Percentiles rank a stretch among this genome's conserved stretches.
phyloP scores from a whole-genome alignment of 2,329 filamentous ascomycete species.

The Botrytis medusae region DNA sequence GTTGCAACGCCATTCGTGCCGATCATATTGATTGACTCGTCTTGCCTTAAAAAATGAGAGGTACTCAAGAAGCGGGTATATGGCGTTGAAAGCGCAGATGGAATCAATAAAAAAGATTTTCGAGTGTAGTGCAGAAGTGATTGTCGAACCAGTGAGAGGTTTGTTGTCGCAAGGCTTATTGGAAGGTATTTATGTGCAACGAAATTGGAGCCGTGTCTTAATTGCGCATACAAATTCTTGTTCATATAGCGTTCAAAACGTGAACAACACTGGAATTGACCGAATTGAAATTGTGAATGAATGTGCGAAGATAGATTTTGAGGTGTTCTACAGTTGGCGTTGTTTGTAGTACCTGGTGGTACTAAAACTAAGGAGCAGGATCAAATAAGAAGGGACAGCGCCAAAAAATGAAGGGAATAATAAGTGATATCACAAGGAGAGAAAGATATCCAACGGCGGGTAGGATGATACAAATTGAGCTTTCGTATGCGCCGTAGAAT shows the following conservation, averaged over 20 bases:
- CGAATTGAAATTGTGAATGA: not conserved
- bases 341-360: not conserved
- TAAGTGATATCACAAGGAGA: not conserved
- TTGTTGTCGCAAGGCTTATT: conserved; percentile 24
- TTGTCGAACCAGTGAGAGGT: conserved; percentile 5
- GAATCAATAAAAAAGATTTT: not conserved
- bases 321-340: conserved; percentile 14
- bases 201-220: conserved; percentile 36
- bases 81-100: not conserved
- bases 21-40: conserved; percentile 29
- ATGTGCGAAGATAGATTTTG: not conserved
- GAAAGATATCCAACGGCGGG: not conserved
- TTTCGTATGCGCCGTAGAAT: conserved; percentile 2
- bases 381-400: not conserved
- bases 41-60: not conserved
- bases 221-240: conserved; percentile 35
- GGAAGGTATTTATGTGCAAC: conserved; percentile 27
- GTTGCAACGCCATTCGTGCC: conserved; percentile 33
- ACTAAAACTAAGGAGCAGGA: not conserved
- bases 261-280: not conserved
- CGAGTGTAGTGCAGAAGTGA: conserved; percentile 8
- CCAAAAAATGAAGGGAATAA: conserved; percentile 4
- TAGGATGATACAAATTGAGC: not conserved
- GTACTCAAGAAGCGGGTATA: not conserved
- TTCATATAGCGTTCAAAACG: conserved; percentile 36